Conservation (phyloP, 768 basidiomycete genomes). For the Neoboletus magnificus region DNA sequence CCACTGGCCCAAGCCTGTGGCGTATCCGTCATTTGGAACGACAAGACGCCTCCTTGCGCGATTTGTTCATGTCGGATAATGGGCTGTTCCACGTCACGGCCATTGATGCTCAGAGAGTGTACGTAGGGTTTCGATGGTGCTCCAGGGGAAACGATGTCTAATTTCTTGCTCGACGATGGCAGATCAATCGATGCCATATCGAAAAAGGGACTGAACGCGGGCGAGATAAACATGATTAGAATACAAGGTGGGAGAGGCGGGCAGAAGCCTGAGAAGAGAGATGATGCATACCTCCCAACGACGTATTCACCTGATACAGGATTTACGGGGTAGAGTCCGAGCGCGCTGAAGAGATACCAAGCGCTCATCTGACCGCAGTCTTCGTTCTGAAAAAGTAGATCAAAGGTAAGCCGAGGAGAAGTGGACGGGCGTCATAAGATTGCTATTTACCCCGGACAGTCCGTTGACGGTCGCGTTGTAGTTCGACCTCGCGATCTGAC, state of each 20-base stretch:
- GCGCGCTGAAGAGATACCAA: slow-evolving; percentile 79
- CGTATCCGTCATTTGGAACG: slow-evolving; percentile 61
- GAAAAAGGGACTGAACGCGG: slow-evolving; percentile 50
- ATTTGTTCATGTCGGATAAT: slow-evolving; percentile 62
- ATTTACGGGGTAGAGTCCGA: slow-evolving; percentile 85
- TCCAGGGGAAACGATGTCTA: slow-evolving; percentile 55
- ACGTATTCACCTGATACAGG: slow-evolving; percentile 75
- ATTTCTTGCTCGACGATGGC: slow-evolving; percentile 34
- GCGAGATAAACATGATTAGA: neutral
- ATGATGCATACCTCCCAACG: slow-evolving; percentile 57
- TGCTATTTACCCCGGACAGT: slow-evolving; percentile 60
- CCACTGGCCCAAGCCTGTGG: slow-evolving; percentile 43
- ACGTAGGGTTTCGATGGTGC: slow-evolving; percentile 62
- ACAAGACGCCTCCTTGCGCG: slow-evolving; percentile 50
- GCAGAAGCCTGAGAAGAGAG: neutral
- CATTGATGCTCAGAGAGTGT: slow-evolving; percentile 56
- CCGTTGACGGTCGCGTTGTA: slow-evolving; percentile 70
- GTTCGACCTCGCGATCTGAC: slow-evolving; percentile 57
- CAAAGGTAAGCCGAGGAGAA: neutral
- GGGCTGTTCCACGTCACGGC: slow-evolving; percentile 39
- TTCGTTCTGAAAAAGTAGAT: slow-evolving; percentile 55
- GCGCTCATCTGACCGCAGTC: slow-evolving; percentile 92
- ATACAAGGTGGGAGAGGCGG: neutral
- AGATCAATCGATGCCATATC: slow-evolving; percentile 54
- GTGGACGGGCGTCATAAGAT: neutral